These are phyloP conservation scores for Ensete glaucum DNA, from an alignment of 176 grass and related monocot genomes.

Conservation along the genomic window DNA sequence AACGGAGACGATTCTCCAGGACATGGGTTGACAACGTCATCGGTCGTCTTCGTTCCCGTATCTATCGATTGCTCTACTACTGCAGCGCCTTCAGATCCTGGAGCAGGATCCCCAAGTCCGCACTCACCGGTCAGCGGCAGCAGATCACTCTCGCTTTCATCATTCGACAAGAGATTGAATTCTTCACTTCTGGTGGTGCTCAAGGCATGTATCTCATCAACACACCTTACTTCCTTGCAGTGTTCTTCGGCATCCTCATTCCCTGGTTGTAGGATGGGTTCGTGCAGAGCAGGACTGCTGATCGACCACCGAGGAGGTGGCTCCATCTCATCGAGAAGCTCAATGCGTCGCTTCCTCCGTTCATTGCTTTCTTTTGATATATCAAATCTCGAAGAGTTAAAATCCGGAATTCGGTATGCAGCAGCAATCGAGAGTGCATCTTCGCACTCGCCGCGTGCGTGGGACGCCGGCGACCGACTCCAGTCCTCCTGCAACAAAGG, in stretches of 20 bases:
- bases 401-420: slow-evolving; percentile 34
- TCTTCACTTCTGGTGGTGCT: slow-evolving; percentile 30
- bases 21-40: slow-evolving; percentile 16
- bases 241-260: slow-evolving; percentile 36
- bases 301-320: slow-evolving; percentile 7
- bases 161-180: slow-evolving; percentile 24
- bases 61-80: background rate
- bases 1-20: slow-evolving; percentile 24
- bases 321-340: background rate
- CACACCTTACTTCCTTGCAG: slow-evolving; percentile 78
- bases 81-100: slow-evolving; percentile 1
- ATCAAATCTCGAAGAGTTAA: slow-evolving; percentile 28
- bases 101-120: slow-evolving; percentile 17
- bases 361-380: slow-evolving; percentile 25
- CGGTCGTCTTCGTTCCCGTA: background rate
- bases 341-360: slow-evolving; percentile 16
- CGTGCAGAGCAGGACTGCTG: slow-evolving; percentile 30
- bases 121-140: slow-evolving; percentile 39
- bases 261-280: slow-evolving; percentile 9
- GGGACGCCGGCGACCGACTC: slow-evolving; percentile 43
- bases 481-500: slow-evolving; percentile 33
- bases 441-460: slow-evolving; percentile 38
- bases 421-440: slow-evolving; percentile 54
- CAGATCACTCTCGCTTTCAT: slow-evolving; percentile 22
- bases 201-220: slow-evolving; percentile 41